phyloP scores from a whole-genome alignment of 306 rosid genomes.

The Pterocarpus macrocarpus region DNA sequence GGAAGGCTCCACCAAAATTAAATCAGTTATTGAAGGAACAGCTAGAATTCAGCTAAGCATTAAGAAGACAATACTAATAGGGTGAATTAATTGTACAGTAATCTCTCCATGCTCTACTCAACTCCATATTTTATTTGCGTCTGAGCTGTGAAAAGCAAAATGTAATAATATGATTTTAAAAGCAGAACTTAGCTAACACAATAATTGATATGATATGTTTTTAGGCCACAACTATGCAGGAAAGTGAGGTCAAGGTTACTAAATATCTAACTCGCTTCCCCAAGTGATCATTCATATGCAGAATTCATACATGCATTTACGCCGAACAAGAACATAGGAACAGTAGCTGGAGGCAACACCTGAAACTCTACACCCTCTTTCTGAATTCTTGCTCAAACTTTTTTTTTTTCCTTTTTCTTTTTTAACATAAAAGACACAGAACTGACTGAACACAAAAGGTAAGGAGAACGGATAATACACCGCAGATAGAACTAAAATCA shows the following conservation, averaged over 20 bases:
- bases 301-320: neutral
- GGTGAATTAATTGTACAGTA: neutral
- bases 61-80: neutral
- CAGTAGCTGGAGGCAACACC: neutral
- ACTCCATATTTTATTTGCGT: neutral
- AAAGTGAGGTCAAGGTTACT: neutral
- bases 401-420: neutral
- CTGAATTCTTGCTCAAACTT: neutral
- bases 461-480: neutral
- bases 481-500: neutral
- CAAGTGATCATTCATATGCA: slow-evolving; percentile 1
- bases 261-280: neutral
- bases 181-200: too few relatives aligned
- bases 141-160: neutral
- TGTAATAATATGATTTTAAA: too few relatives aligned
- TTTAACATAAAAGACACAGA: neutral
- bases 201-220: too few relatives aligned
- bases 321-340: neutral
- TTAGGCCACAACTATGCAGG: neutral
- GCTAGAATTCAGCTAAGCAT: neutral
- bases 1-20: neutral
- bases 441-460: neutral
- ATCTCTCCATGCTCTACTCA: neutral
- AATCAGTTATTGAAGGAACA: neutral
- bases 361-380: neutral